Percentiles rank a stretch among this genome's conserved stretches.
Conservation (phyloP, 805 yeast genomes). For the Metschnikowia koreensis region DNA sequence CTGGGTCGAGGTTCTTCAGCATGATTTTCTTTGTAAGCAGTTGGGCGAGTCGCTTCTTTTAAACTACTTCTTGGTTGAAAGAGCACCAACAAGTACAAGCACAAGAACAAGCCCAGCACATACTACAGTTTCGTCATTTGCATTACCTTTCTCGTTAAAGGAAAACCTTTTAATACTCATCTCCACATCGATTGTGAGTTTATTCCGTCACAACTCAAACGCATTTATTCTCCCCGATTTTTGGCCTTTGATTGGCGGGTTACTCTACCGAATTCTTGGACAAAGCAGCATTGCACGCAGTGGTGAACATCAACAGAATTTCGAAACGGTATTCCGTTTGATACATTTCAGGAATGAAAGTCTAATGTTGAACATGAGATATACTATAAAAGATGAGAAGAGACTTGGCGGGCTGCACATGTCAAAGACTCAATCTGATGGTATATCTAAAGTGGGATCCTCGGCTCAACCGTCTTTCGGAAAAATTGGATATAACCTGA, state of each 20-base stretch:
- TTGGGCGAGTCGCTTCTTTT: constrained; percentile 59
- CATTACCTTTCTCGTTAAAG: constrained; percentile 14
- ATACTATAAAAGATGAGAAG: constrained; percentile 7
- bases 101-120: neutral
- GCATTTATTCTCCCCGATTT: constrained; percentile 61
- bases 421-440: no score
- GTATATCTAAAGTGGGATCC: no score
- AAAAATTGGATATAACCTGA: neutral
- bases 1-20: constrained; percentile 64
- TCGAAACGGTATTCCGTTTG: constrained; percentile 52
- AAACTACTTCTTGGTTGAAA: constrained; percentile 42
- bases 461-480: neutral
- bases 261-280: constrained; percentile 41
- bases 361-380: constrained; percentile 52
- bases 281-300: constrained; percentile 22
- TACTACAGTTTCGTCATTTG: neutral
- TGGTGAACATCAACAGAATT: constrained; percentile 22
- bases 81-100: constrained; percentile 22
- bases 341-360: constrained; percentile 71
- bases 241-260: constrained; percentile 55
- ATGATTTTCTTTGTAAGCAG: constrained; percentile 61
- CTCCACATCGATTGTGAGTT: constrained; percentile 31
- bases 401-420: neutral
- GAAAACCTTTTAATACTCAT: constrained; percentile 31
- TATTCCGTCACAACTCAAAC: constrained; percentile 53